Percentiles rank a stretch among this genome's conserved stretches.
phyloP scores from a whole-genome alignment of 129 eudicot species.

The Pittosporum tobira region DNA sequence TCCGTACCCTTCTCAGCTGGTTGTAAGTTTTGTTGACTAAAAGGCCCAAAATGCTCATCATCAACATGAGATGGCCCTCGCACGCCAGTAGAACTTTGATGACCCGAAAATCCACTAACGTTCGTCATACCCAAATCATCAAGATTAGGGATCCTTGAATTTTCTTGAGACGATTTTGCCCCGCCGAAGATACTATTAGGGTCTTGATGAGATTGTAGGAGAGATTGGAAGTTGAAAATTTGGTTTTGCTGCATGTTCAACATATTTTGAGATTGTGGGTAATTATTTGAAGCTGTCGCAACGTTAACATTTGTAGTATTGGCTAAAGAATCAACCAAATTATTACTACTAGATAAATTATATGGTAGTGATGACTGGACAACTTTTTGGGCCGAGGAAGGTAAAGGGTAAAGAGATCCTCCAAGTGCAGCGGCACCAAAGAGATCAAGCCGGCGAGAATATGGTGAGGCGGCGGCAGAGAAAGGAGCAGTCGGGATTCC shows the following conservation, averaged over 20 bases:
- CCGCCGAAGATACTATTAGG: not conserved
- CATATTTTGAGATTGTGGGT: slow-evolving; percentile 25
- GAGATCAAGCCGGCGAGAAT: slow-evolving; percentile 58
- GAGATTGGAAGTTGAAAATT: slow-evolving; percentile 29
- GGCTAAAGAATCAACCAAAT: not conserved
- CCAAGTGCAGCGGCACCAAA: slow-evolving; percentile 16
- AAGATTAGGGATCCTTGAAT: not conserved
- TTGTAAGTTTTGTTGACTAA: not conserved
- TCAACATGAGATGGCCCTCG: too few relatives aligned
- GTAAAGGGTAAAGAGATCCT: slow-evolving; percentile 37
- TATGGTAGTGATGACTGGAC: slow-evolving; percentile 17
- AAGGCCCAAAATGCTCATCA: slow-evolving; percentile 1
- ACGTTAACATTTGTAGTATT: not conserved
- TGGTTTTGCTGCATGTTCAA: slow-evolving; percentile 42
- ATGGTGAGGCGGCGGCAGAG: slow-evolving; percentile 32
- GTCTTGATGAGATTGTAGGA: slow-evolving; percentile 22
- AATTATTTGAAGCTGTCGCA: slow-evolving; percentile 20
- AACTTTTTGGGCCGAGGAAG: slow-evolving; percentile 48
- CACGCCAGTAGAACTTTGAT: too few relatives aligned
- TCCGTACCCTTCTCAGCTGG: slow-evolving; percentile 25
- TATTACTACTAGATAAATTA: not conserved
- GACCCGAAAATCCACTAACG: slow-evolving; percentile 23
- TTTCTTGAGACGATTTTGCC: not conserved
- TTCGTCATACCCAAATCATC: slow-evolving; percentile 15
- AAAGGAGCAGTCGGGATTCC: slow-evolving; percentile 80